These are phyloP conservation scores for Aspergillus campestris DNA, from an alignment of 495 filamentous ascomycete genomes.

Conservation along the genomic window DNA sequence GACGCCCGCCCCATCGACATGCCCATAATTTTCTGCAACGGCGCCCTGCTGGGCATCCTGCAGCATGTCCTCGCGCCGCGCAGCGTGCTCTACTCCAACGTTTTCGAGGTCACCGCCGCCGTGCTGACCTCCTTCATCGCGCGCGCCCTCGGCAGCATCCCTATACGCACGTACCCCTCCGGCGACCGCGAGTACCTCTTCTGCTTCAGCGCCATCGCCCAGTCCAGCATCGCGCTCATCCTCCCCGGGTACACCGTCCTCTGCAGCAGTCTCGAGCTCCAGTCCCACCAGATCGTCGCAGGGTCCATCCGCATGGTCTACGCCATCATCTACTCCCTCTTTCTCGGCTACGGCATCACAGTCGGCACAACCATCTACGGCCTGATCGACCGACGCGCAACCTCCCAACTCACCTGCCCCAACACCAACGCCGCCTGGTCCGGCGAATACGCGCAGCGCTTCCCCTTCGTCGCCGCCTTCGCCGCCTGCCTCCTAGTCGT, in stretches of 20 bases:
- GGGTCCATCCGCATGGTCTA: conserved; percentile 92
- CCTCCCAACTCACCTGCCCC: conserved; percentile 57
- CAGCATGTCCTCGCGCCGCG: conserved; percentile 68
- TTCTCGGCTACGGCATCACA: conserved; percentile 88
- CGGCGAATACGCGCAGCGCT: conserved; percentile 28
- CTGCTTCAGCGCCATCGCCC: conserved; percentile 84
- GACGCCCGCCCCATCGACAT: conserved; percentile 74
- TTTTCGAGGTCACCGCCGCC: conserved; percentile 79
- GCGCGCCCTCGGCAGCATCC: conserved; percentile 73
- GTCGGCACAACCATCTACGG: conserved; percentile 86
- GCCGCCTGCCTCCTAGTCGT: conserved; percentile 67
- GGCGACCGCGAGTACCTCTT: conserved; percentile 50
- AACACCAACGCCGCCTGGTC: conserved; percentile 27
- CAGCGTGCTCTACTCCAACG: conserved; percentile 67
- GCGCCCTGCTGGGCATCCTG: conserved; percentile 68
- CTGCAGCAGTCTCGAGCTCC: conserved; percentile 73
- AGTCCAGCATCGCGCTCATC: conserved; percentile 86
- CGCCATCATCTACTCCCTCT: conserved; percentile 84
- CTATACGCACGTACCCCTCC: conserved; percentile 19
- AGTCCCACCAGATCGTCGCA: conserved; percentile 76
- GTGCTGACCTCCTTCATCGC: conserved; percentile 79
- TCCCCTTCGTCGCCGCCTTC: conserved; percentile 36
- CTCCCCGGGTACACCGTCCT: conserved; percentile 81
- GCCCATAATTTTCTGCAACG: conserved; percentile 76
- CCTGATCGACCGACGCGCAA: conserved; percentile 62